These are phyloP conservation scores for Henckelia pumila DNA, from an alignment of 257 asterid genomes.

Conservation along the genomic window DNA sequence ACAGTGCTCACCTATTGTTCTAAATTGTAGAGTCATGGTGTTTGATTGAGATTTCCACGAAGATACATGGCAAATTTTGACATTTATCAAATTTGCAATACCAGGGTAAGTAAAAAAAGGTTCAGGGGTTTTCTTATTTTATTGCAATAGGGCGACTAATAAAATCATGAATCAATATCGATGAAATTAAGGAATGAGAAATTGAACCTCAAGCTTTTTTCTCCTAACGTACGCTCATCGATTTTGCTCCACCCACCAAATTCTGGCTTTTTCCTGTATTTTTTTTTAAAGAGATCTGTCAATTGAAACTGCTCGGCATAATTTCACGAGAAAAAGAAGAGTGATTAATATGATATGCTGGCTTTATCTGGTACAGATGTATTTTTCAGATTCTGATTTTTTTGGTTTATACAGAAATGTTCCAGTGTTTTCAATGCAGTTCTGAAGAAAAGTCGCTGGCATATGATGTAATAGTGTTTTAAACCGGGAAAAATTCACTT, in stretches of 20 bases:
- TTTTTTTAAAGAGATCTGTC: conserved; percentile 36
- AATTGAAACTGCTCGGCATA: conserved; percentile 16
- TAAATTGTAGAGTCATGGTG: not conserved
- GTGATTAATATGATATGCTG: not conserved
- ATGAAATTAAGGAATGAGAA: conserved; percentile 14
- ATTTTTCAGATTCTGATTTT: conserved; percentile 8
- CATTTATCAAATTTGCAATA: conserved; percentile 13
- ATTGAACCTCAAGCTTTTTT: conserved; percentile 7
- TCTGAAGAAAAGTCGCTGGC: conserved; percentile 13
- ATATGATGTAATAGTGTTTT: not conserved
- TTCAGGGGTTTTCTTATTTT: not conserved
- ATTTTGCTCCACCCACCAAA: conserved; percentile 4
- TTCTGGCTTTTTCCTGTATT: not conserved
- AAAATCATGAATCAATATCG: not conserved
- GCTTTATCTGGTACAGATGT: not conserved
- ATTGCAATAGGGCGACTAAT: not conserved
- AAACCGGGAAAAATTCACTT: not conserved
- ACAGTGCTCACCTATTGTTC: conserved; percentile 11
- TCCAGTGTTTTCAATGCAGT: conserved; percentile 27
- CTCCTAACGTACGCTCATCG: not conserved
- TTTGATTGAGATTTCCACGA: not conserved
- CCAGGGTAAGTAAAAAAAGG: not conserved
- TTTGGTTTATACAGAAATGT: conserved; percentile 4
- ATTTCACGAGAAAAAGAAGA: conserved; percentile 12
- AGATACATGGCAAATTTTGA: conserved; percentile 12